These are phyloP conservation scores for Diophrys appendiculata DNA, from an alignment of 73 alveolate species.

Conservation along the genomic window DNA sequence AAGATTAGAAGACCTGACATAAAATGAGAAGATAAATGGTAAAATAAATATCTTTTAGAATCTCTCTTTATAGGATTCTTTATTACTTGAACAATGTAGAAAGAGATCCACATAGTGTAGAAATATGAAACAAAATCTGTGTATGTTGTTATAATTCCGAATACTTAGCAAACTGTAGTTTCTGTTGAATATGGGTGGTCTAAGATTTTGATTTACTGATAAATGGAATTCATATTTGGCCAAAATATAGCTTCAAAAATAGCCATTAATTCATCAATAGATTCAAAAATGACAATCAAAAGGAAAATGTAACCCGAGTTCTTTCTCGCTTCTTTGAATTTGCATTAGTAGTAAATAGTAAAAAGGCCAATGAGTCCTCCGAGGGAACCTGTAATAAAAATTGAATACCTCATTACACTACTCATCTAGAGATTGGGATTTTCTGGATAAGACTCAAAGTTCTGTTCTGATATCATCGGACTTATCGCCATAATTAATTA, in stretches of 20 bases:
- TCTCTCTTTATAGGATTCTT: constrained; percentile 46
- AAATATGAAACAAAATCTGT: constrained; percentile 47
- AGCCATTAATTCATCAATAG: not conserved
- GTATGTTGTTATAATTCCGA: constrained; percentile 21
- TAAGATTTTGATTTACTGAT: not conserved
- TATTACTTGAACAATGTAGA: constrained; percentile 16
- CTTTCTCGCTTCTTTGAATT: not conserved
- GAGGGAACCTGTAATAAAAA: not conserved
- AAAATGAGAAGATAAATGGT: constrained; percentile 20
- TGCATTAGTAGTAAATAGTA: not conserved
- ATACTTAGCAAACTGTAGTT: constrained; percentile 21
- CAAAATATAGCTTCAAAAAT: not conserved
- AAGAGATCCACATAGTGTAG: constrained; percentile 53
- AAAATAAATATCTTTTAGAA: constrained; percentile 11
- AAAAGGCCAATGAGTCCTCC: not conserved
- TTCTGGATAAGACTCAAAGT: too few species aligned
- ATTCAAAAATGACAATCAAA: not conserved
- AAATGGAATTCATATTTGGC: not conserved
- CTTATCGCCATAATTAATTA: too few species aligned
- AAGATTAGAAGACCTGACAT: constrained; percentile 12
- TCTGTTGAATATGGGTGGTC: not conserved
- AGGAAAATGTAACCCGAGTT: not conserved
- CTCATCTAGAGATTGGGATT: not conserved
- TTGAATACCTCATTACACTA: not conserved
- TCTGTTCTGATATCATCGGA: too few species aligned